Evolutionary conservation across 805 yeast species (phyloP).

Genomic region (Kockiozyma suomiensis): DNA sequence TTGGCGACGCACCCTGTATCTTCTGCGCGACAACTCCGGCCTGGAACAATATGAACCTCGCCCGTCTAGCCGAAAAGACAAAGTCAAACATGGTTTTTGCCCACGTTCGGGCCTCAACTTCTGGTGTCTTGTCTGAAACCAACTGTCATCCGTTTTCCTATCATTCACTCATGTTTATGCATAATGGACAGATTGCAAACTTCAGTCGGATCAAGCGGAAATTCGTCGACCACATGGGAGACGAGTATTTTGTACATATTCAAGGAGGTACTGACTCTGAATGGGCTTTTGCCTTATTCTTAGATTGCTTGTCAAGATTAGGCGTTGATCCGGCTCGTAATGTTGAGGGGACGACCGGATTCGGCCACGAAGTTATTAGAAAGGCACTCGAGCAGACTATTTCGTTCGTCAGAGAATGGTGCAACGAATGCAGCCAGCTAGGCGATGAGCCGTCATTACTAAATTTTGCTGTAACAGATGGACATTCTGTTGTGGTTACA

Average conservation of each 20-base stretch:
- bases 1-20: constrained; percentile 79
- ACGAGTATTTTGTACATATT: constrained; percentile 73
- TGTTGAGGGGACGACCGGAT: constrained; percentile 51
- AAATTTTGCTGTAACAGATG: constrained; percentile 95
- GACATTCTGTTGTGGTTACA: constrained; percentile 79
- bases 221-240: constrained; percentile 71
- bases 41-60: constrained; percentile 93
- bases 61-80: constrained; percentile 84
- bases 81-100: constrained; percentile 84
- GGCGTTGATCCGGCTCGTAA: constrained; percentile 67
- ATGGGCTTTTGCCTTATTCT: constrained; percentile 86
- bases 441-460: constrained; percentile 74
- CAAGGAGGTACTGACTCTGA: constrained; percentile 97
- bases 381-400: constrained; percentile 74
- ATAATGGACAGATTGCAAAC: constrained; percentile 79
- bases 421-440: constrained; percentile 54
- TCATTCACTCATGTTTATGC: constrained; percentile 92
- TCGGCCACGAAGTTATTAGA: constrained; percentile 54
- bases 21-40: constrained; percentile 97
- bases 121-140: constrained; percentile 91
- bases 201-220: constrained; percentile 63
- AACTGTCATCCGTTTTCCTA: constrained; percentile 96
- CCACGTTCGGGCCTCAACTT: constrained; percentile 94
- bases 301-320: constrained; percentile 72
- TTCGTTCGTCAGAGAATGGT: constrained; percentile 76